These are phyloP conservation scores for Tardiomyces depauwii DNA, from an alignment of 1,139 yeast species.

Conservation along the genomic window DNA sequence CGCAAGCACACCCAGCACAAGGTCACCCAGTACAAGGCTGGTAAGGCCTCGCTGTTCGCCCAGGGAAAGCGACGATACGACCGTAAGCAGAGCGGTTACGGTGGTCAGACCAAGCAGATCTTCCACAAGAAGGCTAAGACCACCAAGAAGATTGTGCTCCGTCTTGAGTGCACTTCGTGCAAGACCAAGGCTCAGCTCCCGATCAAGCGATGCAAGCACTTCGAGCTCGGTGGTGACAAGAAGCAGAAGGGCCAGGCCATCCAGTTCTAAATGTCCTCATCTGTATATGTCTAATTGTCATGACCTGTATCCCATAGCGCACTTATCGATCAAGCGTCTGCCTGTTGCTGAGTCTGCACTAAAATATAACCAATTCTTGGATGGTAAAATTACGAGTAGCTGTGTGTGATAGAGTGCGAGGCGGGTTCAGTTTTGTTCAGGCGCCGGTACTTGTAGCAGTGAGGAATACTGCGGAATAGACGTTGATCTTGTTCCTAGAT, in stretches of 20 bases:
- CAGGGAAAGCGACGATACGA: constrained; percentile 99
- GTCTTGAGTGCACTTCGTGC: constrained; percentile 98
- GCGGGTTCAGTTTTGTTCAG: no score
- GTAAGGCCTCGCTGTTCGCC: constrained; percentile 98
- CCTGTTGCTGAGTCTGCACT: background rate
- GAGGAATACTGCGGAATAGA: no score
- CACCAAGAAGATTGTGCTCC: constrained; percentile 98
- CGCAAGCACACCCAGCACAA: constrained; percentile 99
- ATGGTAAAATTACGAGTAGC: no score
- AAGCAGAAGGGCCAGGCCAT: constrained; percentile 99
- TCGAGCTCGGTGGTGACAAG: constrained; percentile 99
- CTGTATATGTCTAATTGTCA: background rate
- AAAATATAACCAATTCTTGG: no score
- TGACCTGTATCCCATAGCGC: background rate
- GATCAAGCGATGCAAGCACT: constrained; percentile 99
- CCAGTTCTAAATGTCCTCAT: constrained; percentile 51
- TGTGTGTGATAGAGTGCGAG: no score
- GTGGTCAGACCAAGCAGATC: constrained; percentile 99
- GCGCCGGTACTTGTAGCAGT: no score
- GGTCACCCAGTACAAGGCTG: constrained; percentile 99
- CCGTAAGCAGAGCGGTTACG: constrained; percentile 99
- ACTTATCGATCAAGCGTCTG: background rate
- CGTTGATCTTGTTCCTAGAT: no score
- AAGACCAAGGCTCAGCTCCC: constrained; percentile 98
- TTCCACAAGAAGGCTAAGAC: constrained; percentile 99